Conservation (phyloP, 2,329 filamentous ascomycete genomes). For the Exophiala sp. region DNA sequence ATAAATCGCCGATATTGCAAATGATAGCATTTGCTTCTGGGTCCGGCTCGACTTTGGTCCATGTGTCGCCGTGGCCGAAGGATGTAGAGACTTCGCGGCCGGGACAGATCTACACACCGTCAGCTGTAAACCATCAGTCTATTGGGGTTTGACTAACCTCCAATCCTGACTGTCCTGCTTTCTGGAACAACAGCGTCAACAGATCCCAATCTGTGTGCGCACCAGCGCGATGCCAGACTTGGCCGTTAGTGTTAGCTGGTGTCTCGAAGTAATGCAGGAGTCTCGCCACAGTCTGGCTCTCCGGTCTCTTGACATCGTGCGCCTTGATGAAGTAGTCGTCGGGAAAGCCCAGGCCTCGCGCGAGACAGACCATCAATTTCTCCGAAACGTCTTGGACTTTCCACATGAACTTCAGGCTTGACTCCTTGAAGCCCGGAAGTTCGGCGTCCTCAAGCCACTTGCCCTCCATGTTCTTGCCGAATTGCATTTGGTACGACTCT, state of each 20-base stretch:
- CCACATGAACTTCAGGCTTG: constrained; percentile 53
- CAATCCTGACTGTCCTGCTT: constrained; percentile 57
- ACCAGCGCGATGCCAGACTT: constrained; percentile 48
- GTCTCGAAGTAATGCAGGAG: constrained; percentile 57
- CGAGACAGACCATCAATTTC: constrained; percentile 58
- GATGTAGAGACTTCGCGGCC: constrained; percentile 57
- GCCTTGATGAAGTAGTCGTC: constrained; percentile 56
- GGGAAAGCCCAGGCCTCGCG: constrained; percentile 54
- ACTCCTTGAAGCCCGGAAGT: constrained; percentile 49
- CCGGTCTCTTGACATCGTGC: constrained; percentile 50
- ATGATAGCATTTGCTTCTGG: constrained; percentile 51
- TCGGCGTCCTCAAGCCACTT: constrained; percentile 51
- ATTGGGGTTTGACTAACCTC: constrained; percentile 4
- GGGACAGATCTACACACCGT: constrained; percentile 14
- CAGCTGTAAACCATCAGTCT: too few relatives aligned
- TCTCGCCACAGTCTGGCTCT: constrained; percentile 55
- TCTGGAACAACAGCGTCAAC: constrained; percentile 61
- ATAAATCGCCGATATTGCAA: constrained; percentile 63
- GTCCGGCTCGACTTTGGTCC: constrained; percentile 60
- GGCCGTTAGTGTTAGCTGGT: constrained; percentile 22
- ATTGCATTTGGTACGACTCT: constrained; percentile 62
- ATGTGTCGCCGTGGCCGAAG: constrained; percentile 58
- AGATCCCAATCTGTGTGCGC: constrained; percentile 64
- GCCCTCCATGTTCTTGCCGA: constrained; percentile 52
- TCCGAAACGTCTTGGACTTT: constrained; percentile 53